Evolutionary conservation across 2,329 filamentous ascomycete genomes (phyloP), one percentile per base, ranked within the genome.

Genomic region (Endoconidiophora polonica): DNA sequence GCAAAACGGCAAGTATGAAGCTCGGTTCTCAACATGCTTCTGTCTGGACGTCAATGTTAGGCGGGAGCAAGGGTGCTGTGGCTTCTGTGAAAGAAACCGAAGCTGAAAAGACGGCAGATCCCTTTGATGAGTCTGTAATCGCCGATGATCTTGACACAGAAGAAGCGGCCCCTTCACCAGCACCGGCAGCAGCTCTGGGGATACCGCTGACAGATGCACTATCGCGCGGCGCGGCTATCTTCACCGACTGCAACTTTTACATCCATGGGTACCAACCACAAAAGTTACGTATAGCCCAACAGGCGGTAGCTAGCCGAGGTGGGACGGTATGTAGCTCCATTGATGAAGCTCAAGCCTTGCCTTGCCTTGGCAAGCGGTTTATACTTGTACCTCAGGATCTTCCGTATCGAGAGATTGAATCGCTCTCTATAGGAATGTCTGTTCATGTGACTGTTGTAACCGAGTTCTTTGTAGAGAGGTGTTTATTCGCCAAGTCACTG

Each of bases 401-500:
- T 22, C 46, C 42, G 10, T 26, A 26, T 16, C 20, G 12, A 0
- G 41, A 44, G 7, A 42, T 48, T 6, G 16, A 46, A 18, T 40
- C 16, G 50, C 44, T 42, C 16, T 18, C 47, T 26, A 44, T 14
- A 29, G 20, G 23, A 47, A 22, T 7, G 33, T 10, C 38, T 47
- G n/a, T 29, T 43, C 16, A 9, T 48, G 14, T 50, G 3, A 48
- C 33, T 5, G 61, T 74, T 41, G 79, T 94, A 29, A 96, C 87
- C 9, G 87, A 94, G 60, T 93, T 91, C 72, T 98, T 90, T 74
- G 72, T 98, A 48, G 91, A 98, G 65, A 77, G 79, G 44, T 96
- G 90, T 61, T 68, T 98, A 38, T 79, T 88, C 60, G 76, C 77
- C 55, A 91, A 85, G 62, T 68, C 66, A 23, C 75, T 90, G 57